Conservation (phyloP, 1,284 basidiomycete species). For the Apiotrichum akiyoshidainum region DNA sequence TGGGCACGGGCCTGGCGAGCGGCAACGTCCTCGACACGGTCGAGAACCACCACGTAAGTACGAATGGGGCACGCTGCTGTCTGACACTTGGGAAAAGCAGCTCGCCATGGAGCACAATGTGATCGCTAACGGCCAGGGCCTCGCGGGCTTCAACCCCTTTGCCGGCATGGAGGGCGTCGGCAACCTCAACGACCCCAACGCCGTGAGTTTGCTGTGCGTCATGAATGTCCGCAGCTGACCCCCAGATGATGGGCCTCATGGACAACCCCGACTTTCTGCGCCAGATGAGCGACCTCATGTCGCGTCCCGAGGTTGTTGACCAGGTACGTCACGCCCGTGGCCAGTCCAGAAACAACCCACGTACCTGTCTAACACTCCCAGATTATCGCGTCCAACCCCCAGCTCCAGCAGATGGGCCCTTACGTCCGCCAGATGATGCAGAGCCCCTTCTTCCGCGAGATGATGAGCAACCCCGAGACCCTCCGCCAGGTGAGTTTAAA, state of each 20-base stretch:
- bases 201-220: constrained; percentile 58
- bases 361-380: constrained; percentile 40
- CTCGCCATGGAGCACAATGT: constrained; percentile 1
- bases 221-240: no score
- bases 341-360: neutral
- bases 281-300: constrained; percentile 61
- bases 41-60: constrained; percentile 46
- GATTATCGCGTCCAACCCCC: constrained; percentile 75
- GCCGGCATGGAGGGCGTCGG: constrained; percentile 66
- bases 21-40: constrained; percentile 58
- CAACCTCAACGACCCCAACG: constrained; percentile 84
- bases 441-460: constrained; percentile 72
- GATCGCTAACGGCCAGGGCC: constrained; percentile 30
- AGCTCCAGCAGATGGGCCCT: constrained; percentile 72
- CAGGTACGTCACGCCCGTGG: constrained; percentile 49
- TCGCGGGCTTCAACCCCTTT: constrained; percentile 75
- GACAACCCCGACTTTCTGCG: constrained; percentile 73
- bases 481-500: constrained; percentile 34
- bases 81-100: no score
- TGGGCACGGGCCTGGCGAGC: constrained; percentile 75
- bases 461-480: constrained; percentile 59
- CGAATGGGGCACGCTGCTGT: no score
- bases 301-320: constrained; percentile 76
- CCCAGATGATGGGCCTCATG: constrained; percentile 75
- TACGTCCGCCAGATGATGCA: constrained; percentile 75